Evolutionary conservation across 768 basidiomycete species (phyloP).

Genomic region (Cystobasidium onofrii): DNA sequence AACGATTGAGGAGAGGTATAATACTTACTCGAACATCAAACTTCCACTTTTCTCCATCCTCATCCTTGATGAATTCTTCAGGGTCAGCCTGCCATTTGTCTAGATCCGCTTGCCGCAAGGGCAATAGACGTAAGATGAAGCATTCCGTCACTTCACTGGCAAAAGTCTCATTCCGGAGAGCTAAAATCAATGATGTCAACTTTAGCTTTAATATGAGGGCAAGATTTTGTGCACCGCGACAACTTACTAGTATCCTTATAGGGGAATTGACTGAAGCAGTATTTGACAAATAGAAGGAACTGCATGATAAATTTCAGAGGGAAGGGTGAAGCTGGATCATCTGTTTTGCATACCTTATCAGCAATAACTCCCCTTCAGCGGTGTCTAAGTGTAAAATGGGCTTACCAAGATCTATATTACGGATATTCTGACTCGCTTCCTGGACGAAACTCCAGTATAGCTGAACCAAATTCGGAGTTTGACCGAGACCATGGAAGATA

Average conservation of each 20-base stretch:
- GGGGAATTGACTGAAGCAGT: slow-evolving; percentile 35
- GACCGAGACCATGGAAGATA: slow-evolving; percentile 32
- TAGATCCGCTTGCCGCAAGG: slow-evolving; percentile 69
- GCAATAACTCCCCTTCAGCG: too few relatives aligned
- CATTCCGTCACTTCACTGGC: slow-evolving; percentile 54
- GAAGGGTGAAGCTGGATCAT: slow-evolving; percentile 29
- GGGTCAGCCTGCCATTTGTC: slow-evolving; percentile 78
- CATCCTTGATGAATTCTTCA: slow-evolving; percentile 86
- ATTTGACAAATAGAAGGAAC: slow-evolving; percentile 36
- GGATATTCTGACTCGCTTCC: slow-evolving; percentile 15
- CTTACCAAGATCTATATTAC: neutral
- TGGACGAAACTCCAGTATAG: slow-evolving; percentile 27
- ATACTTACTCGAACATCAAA: slow-evolving; percentile 74
- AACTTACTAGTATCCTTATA: neutral
- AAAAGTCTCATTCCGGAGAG: slow-evolving; percentile 31
- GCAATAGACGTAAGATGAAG: slow-evolving; percentile 75
- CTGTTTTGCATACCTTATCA: slow-evolving; percentile 9
- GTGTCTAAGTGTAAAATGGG: too few relatives aligned
- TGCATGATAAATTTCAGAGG: slow-evolving; percentile 37
- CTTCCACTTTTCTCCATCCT: slow-evolving; percentile 75
- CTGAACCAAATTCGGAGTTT: slow-evolving; percentile 10
- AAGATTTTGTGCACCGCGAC: too few relatives aligned
- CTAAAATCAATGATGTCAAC: too few relatives aligned
- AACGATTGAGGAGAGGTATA: neutral
- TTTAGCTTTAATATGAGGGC: too few relatives aligned